Evolutionary conservation across 1,284 basidiomycete species (phyloP), one percentile per base, ranked within the genome.

Genomic region (Serendipita sp.): DNA sequence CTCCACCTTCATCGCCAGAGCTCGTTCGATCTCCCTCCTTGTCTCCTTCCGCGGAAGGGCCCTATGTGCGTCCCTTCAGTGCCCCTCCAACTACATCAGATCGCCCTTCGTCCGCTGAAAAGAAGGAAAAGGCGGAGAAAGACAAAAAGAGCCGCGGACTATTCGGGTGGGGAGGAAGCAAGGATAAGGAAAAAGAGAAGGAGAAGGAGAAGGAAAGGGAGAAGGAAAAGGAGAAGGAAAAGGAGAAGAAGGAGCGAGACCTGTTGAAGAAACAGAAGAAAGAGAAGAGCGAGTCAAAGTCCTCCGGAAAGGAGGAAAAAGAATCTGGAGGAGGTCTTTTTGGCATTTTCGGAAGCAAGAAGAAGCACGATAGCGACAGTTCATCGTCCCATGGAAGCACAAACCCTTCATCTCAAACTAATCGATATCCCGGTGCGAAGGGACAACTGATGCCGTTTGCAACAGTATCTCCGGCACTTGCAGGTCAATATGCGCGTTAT

Each of bases 281-380:
- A 71, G 76, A 72, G 66, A 71, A 65, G 35, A 62, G 60, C 13
- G 44, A 47, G 4, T 53, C 61, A 65, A 79, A 82, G 61, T 73
- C 73, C 69, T 80, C 83, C 68, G 77, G 77, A 67, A 82, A 85
- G 68, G 83, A 81, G 70, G 85, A 88, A 65, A 83, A 83, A 68
- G 83, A 85, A 69, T 85, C 85, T 71, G 84, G 88, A 30, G 72
- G 79, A 32, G 79, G 91, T 0, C 94, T 95, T 77, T 90, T 95
- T 67, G 91, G 91, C 2, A 89, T 88, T 32, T 95, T 95, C 71
- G 85, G 87, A 61, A 78, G 84, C 62, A 87, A 85, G 76, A 93
- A 82, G 74, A 87, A 85, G 71, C 82, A 85, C 61, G 88, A 90
- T 29, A 80, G 84, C 32, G 77, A 80, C 49, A 71, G 77, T 45